Evolutionary conservation across 1,284 basidiomycete species (phyloP).

Genomic region (Ustilago trichophora): DNA sequence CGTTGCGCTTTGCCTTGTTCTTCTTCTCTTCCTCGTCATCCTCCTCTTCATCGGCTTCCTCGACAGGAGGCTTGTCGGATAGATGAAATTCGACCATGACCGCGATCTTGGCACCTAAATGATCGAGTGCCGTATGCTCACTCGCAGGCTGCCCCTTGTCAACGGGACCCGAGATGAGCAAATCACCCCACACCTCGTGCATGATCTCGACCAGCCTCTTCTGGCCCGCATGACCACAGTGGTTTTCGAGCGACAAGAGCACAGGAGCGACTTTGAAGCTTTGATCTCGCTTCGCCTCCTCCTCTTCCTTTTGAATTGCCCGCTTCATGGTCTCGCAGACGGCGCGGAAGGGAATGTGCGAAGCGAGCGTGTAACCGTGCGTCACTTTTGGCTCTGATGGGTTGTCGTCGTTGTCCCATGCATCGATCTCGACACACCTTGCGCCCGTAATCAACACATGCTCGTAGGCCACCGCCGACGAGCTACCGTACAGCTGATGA

Average conservation of each 20-base stretch:
- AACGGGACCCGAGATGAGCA: conserved; percentile 66
- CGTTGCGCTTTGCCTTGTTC: conserved; percentile 20
- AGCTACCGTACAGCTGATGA: conserved; percentile 73
- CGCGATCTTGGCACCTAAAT: conserved; percentile 72
- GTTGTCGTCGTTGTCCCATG: conserved; percentile 71
- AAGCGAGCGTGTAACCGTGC: conserved; percentile 67
- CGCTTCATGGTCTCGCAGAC: conserved; percentile 51
- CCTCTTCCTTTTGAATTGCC: conserved; percentile 36
- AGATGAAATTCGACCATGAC: conserved; percentile 71
- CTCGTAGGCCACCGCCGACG: conserved; percentile 72
- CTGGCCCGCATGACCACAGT: conserved; percentile 72
- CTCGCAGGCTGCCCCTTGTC: conserved; percentile 51
- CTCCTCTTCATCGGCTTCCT: conserved; percentile 1
- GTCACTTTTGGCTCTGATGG: conserved; percentile 72
- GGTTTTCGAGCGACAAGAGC: conserved; percentile 75
- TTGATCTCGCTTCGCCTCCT: conserved; percentile 9
- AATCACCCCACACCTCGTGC: conserved; percentile 72
- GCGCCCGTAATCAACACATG: conserved; percentile 72
- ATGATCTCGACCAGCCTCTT: conserved; percentile 72
- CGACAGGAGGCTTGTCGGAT: conserved; percentile 9
- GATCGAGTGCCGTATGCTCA: conserved; percentile 68
- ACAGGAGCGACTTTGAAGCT: conserved; percentile 68
- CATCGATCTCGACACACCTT: conserved; percentile 77
- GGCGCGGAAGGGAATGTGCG: conserved; percentile 48
- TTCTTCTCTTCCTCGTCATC: conserved; percentile 44